phyloP scores from a whole-genome alignment of 2,329 filamentous ascomycete genomes.

The Aspergillus intermedius region DNA sequence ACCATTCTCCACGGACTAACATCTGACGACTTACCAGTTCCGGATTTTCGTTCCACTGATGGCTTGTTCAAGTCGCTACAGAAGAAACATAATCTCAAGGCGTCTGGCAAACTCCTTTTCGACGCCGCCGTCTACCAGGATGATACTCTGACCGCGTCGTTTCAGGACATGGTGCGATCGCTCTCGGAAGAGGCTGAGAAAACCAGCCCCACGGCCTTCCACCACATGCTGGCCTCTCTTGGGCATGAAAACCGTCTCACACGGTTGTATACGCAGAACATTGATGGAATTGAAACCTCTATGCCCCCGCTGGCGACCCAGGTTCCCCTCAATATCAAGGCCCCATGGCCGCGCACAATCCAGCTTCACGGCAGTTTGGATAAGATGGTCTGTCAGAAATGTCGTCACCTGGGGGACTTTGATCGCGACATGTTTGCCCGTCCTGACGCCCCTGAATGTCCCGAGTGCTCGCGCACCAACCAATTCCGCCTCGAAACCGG shows the following conservation, averaged over 20 bases:
- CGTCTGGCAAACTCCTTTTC: conserved; percentile 91
- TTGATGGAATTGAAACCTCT: conserved; percentile 86
- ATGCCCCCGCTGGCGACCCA: conserved; percentile 72
- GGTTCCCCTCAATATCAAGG: conserved; percentile 75
- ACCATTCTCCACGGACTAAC: background rate
- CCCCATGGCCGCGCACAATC: conserved; percentile 86
- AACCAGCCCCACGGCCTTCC: conserved; percentile 79
- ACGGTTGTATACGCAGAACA: conserved; percentile 92
- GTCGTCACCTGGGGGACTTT: conserved; percentile 68
- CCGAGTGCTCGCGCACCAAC: conserved; percentile 67
- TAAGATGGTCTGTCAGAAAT: conserved; percentile 97
- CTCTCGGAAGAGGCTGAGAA: conserved; percentile 71
- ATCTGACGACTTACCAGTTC: conserved; percentile 50
- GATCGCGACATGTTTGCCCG: conserved; percentile 75
- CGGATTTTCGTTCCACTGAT: conserved; percentile 87
- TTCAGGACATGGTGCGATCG: conserved; percentile 92
- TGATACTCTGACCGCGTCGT: conserved; percentile 77
- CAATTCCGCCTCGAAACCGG: conserved; percentile 69
- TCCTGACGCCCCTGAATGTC: conserved; percentile 73
- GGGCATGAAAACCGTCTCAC: conserved; percentile 80
- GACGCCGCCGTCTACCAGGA: conserved; percentile 97
- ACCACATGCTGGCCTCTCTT: conserved; percentile 85
- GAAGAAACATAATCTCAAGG: conserved; percentile 81
- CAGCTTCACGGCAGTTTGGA: conserved; percentile 89
- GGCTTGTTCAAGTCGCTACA: conserved; percentile 83